Conservation (phyloP, 2,329 filamentous ascomycete species). For the Exutisphaerella laricina region DNA sequence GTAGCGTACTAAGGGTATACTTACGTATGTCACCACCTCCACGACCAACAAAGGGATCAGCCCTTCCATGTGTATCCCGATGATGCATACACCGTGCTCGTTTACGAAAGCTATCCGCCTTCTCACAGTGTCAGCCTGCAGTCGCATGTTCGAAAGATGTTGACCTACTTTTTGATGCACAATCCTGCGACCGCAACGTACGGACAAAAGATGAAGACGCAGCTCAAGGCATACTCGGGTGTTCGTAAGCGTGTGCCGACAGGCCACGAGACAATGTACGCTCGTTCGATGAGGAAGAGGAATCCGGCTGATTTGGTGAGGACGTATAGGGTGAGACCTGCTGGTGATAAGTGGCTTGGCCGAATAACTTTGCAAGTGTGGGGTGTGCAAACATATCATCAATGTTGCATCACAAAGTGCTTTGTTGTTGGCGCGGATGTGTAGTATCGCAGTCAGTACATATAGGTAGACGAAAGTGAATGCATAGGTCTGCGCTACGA, state of each 20-base stretch:
- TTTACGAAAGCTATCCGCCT: conserved; percentile 15
- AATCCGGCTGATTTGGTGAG: conserved; percentile 15
- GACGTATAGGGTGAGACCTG: conserved; percentile 19
- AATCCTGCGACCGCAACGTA: conserved; percentile 13
- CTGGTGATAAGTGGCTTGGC: too few relatives aligned
- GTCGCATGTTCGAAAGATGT: neutral
- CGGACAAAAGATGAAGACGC: conserved; percentile 13
- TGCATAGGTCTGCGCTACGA: conserved; percentile 17
- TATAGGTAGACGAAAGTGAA: conserved; percentile 20
- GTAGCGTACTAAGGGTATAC: neutral
- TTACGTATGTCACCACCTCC: conserved; percentile 18
- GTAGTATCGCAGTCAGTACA: conserved; percentile 16
- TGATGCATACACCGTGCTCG: conserved; percentile 16
- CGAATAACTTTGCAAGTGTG: too few relatives aligned
- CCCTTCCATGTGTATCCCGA: conserved; percentile 16
- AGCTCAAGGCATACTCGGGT: conserved; percentile 17
- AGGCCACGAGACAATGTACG: conserved; percentile 23
- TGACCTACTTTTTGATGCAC: conserved; percentile 16
- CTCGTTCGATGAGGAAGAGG: conserved; percentile 19
- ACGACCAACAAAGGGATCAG: conserved; percentile 17
- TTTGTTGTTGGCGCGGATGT: conserved; percentile 10
- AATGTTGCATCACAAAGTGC: conserved; percentile 15
- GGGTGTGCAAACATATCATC: conserved; percentile 13
- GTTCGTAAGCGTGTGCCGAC: conserved; percentile 14
- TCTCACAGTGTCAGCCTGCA: neutral